phyloP scores from a whole-genome alignment of 129 eudicot genomes.

The Centrapalus pauciflorus region DNA sequence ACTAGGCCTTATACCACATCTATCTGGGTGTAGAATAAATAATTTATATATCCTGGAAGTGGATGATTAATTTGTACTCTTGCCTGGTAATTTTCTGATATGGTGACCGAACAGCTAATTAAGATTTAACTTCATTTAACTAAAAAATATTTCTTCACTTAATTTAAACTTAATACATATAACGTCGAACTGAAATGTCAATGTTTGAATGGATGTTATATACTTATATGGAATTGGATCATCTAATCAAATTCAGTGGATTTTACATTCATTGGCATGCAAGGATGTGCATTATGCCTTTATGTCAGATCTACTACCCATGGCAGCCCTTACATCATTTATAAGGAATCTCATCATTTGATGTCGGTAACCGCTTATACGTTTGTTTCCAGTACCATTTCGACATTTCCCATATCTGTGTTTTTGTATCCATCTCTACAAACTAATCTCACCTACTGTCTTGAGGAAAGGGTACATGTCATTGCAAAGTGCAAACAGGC shows the following conservation, averaged over 20 bases:
- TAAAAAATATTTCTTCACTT: background rate
- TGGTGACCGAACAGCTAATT: background rate
- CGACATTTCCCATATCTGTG: background rate
- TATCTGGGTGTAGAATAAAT: background rate
- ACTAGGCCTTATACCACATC: background rate
- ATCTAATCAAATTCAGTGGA: background rate
- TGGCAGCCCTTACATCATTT: background rate
- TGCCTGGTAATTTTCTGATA: background rate
- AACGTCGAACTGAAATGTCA: background rate
- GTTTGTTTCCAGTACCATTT: too few species aligned
- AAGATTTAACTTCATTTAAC: too few species aligned
- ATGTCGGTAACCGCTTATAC: too few species aligned
- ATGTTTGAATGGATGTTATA: background rate
- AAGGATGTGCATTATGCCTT: background rate
- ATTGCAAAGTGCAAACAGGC: too few species aligned
- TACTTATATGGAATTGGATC: too few species aligned
- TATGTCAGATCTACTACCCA: background rate
- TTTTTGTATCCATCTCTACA: background rate
- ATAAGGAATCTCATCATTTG: too few species aligned
- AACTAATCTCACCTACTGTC: background rate
- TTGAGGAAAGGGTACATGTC: background rate
- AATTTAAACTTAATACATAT: background rate
- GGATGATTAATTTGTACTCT: background rate
- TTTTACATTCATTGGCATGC: conserved; percentile 1
- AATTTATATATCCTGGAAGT: background rate